Base-by-base conservation (phyloP, 805 yeast genomes). In the Metschnikowia peoriensis region DNA sequence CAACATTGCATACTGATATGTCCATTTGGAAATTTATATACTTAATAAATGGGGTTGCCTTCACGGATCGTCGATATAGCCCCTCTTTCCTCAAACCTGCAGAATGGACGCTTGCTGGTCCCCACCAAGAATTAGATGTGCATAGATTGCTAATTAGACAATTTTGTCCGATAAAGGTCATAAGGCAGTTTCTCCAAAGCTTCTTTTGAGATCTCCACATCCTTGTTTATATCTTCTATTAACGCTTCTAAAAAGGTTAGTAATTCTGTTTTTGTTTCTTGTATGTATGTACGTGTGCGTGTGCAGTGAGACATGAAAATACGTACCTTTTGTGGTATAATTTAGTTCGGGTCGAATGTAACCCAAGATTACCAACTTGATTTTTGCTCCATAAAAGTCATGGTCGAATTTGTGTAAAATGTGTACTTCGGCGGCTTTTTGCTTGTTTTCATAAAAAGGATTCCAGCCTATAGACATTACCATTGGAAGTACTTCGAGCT, bases 401-500 rank as follows among this genome's bases (percentile, higher is more conserved):
- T 72, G 62, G 0, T 64, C 57, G 62, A 91, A 94, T 41, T 84
- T 71, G 70, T 90, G 96, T 50, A 94, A 76, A 6, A 94, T 79
- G 68, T 94, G 97, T 22, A 94, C 75, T 62, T 94, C 96, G 4
- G 94, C 96, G 0, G 96, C 85, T 69, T 89, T 89, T 60, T 80
- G 80, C 46, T 81, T 76, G 68, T 94, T 92, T 28, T 84, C 80
- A 71, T 83, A 94, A 66, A 86, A 93, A 38, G 99, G 98, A 65
- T 94, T 94, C 88, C 91, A 89, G 1, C 99, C 99, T 16, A 94
- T 78, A 8, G 97, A 89, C 89, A 93, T 86, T 8, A 94, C 99
- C 85, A 91, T 90, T 0, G 97, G 97, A 28, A 83, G 72, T 1
- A 77, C 77, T 16, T 71, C 69, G 47, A 76, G 76, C 2, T 78